Conservation (phyloP, 768 basidiomycete genomes). For the Kwoniella heveanensis region DNA sequence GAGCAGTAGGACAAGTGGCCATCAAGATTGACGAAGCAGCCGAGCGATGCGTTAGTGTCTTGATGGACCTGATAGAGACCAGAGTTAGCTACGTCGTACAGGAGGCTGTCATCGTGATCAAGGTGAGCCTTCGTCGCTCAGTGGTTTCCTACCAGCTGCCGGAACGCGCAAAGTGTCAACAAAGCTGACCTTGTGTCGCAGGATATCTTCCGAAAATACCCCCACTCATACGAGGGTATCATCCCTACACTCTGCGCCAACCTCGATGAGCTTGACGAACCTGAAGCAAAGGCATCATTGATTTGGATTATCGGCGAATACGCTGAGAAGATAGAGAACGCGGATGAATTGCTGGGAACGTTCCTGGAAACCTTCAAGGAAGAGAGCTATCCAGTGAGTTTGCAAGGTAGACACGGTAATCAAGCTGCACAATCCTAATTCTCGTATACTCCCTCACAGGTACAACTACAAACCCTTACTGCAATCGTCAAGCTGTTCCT, state of each 20-base stretch:
- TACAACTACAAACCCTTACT: constrained; percentile 67
- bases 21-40: constrained; percentile 92
- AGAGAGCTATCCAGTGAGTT: constrained; percentile 80
- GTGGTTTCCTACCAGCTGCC: background rate
- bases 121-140: constrained; percentile 62
- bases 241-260: constrained; percentile 93
- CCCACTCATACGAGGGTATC: constrained; percentile 91
- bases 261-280: constrained; percentile 94
- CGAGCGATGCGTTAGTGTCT: constrained; percentile 89
- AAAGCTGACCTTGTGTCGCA: constrained; percentile 50
- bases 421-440: no score
- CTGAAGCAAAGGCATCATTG: constrained; percentile 93
- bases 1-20: constrained; percentile 93
- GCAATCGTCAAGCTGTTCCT: constrained; percentile 96
- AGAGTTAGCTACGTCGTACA: constrained; percentile 97
- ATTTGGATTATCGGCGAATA: constrained; percentile 99
- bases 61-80: constrained; percentile 88
- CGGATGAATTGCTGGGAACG: constrained; percentile 82
- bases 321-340: constrained; percentile 95
- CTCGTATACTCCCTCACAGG: no score
- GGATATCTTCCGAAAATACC: constrained; percentile 99
- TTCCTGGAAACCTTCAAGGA: constrained; percentile 93
- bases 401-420: no score
- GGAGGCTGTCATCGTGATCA: constrained; percentile 98
- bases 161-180: background rate